Evolutionary conservation across 345 rosid species (phyloP), one percentile per base, ranked within the genome.

Genomic region (Euclidium syriacum): DNA sequence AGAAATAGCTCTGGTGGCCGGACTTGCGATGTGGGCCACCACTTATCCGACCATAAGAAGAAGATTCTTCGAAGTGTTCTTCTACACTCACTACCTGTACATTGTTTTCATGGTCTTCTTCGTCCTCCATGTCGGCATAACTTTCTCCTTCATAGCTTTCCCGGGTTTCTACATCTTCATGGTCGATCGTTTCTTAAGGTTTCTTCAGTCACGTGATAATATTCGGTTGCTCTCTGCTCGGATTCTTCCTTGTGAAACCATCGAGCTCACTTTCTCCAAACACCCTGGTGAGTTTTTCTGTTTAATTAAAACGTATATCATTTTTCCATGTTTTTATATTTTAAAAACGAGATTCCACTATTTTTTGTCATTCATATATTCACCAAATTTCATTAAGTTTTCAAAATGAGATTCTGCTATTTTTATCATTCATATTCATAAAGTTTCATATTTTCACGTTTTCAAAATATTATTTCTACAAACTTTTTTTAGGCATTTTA

Each of bases 101-200:
- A 63, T 82, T 16, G 30, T 79, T 68, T 90, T 87, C 72, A 34
- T 87, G 49, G 11, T 87, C 52, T 90, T 87, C 80, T 87, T 76
- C 67, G 27, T 85, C 17, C 70, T 85, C 20, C 97, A 90, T 46
- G 84, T 87, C 25, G 83, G 88, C 67, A 61, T 83, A 67, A n/a
- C 66, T 26, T 83, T 51, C 73, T 16, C 88, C 10, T 77, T 73
- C 70, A 76, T 76, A 2, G 78, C 78, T 80, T 81, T 90, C 44
- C 92, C 97, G 12, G 84, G 90, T 16, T 87, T 90, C 68, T 87
- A 79, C 78, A 90, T 90, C 64, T 90, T 90, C 78, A 7, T 83
- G 56, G 75, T 90, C 36, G 95, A 87, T 54, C 92, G 95, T 32
- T 87, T 61, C 78, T 63, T 90, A 14, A 64, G 97, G 65, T 80